These are phyloP conservation scores for Penicillium coffeae DNA, from an alignment of 495 filamentous ascomycete species.

Conservation along the genomic window DNA sequence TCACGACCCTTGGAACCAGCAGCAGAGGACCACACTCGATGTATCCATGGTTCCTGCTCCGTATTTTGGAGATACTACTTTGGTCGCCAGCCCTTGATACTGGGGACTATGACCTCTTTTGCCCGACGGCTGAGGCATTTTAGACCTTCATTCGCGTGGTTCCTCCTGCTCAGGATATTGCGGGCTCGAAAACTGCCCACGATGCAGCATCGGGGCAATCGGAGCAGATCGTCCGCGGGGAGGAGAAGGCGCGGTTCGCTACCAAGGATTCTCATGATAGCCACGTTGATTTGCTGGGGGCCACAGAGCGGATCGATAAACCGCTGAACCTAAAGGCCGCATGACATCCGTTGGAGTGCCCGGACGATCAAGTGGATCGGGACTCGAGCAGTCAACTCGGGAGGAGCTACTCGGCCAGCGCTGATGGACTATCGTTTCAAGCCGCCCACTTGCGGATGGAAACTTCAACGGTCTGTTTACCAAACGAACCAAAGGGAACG, in stretches of 20 bases:
- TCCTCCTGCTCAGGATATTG: slow-evolving; percentile 6
- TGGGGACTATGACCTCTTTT: background rate
- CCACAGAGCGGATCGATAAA: slow-evolving; percentile 37
- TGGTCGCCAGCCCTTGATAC: background rate
- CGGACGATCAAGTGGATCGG: slow-evolving; percentile 25
- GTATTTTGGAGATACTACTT: slow-evolving; percentile 1
- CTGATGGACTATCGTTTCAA: slow-evolving; percentile 25
- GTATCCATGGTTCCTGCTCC: slow-evolving; percentile 3
- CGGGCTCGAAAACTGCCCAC: background rate
- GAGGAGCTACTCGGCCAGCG: no score
- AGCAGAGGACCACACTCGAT: background rate
- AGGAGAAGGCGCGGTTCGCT: slow-evolving; percentile 9
- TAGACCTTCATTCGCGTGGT: slow-evolving; percentile 17
- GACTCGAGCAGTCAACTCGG: background rate
- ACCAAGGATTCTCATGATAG: background rate
- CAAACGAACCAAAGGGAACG: slow-evolving; percentile 20
- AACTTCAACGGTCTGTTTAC: slow-evolving; percentile 18
- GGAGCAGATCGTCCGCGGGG: slow-evolving; percentile 22
- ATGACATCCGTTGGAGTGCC: slow-evolving; percentile 30
- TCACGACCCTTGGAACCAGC: background rate
- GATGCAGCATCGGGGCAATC: slow-evolving; percentile 2
- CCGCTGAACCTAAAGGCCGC: slow-evolving; percentile 40
- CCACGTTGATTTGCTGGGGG: slow-evolving; percentile 25
- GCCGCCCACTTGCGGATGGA: slow-evolving; percentile 3
- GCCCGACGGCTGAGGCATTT: slow-evolving; percentile 10